Conservation (phyloP, 192 early-diverging fungal genomes). For the Backusella psychrophila region DNA sequence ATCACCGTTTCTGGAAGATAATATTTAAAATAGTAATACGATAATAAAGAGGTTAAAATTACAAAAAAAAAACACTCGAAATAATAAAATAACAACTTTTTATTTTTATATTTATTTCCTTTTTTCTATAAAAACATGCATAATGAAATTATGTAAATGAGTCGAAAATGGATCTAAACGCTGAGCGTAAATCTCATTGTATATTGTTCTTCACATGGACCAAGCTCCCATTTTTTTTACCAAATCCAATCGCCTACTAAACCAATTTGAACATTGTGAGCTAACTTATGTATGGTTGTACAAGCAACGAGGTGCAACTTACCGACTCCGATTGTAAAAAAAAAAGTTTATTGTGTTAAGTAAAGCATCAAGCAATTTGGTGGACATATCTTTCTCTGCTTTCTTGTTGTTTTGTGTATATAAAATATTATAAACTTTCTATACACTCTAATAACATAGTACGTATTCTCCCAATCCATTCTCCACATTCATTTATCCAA, state of each 20-base stretch:
- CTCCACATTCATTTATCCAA: not conserved
- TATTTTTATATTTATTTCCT: not conserved
- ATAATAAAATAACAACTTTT: not conserved
- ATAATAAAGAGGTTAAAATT: not conserved
- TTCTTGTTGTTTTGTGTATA: not conserved
- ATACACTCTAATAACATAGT: not conserved
- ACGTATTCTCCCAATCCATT: not conserved
- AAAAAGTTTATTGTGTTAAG: not conserved
- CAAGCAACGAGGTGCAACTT: not conserved
- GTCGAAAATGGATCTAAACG: not conserved
- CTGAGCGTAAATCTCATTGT: not conserved
- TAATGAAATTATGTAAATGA: not conserved
- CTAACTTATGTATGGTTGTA: not conserved
- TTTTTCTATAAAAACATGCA: not conserved
- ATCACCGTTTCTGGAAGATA: conserved; percentile 16
- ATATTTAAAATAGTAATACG: conserved; percentile 8
- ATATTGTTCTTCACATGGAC: not conserved
- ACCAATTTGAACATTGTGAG: not conserved
- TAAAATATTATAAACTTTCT: not conserved
- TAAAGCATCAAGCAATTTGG: not conserved
- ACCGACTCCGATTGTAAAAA: not conserved
- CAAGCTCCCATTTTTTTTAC: not conserved
- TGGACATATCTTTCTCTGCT: not conserved
- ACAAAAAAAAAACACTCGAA: not conserved
- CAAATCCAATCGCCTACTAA: not conserved